Conservation (phyloP, 2,329 filamentous ascomycete species). For the Cryphonectria parasitica region DNA sequence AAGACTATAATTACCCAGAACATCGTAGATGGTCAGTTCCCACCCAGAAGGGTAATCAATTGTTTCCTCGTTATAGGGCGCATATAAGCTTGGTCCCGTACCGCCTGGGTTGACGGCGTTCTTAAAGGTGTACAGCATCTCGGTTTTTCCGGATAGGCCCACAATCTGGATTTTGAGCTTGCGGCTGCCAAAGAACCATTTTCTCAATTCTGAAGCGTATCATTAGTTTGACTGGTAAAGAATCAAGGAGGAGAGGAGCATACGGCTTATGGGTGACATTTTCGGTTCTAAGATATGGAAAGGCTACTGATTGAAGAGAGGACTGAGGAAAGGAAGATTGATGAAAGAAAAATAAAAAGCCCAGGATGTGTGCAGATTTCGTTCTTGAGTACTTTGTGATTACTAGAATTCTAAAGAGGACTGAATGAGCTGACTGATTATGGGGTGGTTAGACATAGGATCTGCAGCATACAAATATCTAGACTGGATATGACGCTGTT, state of each 20-base stretch:
- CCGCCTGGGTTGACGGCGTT: background rate
- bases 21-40: constrained; percentile 8
- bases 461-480: background rate
- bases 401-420: background rate
- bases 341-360: no score
- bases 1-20: background rate
- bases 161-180: background rate
- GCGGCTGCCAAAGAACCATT: background rate
- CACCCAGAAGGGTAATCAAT: constrained; percentile 1
- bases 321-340: no score
- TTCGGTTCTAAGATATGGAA: background rate
- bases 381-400: background rate
- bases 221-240: background rate
- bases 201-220: background rate
- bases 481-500: background rate
- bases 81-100: background rate
- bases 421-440: background rate
- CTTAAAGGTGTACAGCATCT: background rate
- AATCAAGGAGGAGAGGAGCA: background rate
- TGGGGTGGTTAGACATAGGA: background rate
- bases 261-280: background rate
- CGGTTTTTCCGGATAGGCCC: background rate
- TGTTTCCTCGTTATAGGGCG: background rate
- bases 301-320: no score
- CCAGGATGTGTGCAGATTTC: background rate